Evolutionary conservation across 2,329 filamentous ascomycete genomes (phyloP).

Genomic region (Colletotrichum sp.): DNA sequence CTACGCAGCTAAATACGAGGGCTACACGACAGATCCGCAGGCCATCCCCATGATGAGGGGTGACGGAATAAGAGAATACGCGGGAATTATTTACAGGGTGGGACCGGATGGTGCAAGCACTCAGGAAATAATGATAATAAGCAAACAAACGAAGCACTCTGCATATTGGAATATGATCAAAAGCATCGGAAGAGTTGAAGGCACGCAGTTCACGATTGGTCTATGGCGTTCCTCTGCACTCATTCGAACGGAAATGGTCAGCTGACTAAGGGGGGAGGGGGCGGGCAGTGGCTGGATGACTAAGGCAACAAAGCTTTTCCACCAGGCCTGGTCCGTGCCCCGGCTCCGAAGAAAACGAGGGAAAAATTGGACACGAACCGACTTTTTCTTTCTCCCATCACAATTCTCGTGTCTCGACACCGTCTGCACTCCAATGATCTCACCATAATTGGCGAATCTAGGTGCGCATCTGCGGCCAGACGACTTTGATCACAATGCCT

Average conservation of each 20-base stretch:
- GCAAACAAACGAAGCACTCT: neutral
- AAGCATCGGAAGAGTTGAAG: neutral
- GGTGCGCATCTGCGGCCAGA: constrained; percentile 9
- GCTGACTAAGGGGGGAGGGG: neutral
- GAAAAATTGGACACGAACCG: neutral
- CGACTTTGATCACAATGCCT: constrained; percentile 4
- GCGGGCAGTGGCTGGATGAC: neutral
- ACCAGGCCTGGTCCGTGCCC: constrained; percentile 3
- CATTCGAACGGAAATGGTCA: neutral
- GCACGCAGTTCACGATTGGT: neutral
- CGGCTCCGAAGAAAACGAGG: neutral
- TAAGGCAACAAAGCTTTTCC: neutral
- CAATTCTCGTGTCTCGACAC: neutral
- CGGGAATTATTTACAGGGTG: neutral
- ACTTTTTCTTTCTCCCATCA: neutral
- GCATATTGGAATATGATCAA: neutral
- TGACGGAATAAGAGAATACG: neutral
- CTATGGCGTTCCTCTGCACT: neutral
- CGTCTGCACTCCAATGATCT: constrained; percentile 1
- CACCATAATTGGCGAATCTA: neutral
- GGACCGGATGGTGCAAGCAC: neutral
- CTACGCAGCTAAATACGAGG: neutral
- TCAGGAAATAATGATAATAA: neutral
- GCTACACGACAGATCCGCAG: neutral
- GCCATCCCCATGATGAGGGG: neutral